Evolutionary conservation across 441 rosid species (phyloP).

Genomic region (Erodium texanum): DNA sequence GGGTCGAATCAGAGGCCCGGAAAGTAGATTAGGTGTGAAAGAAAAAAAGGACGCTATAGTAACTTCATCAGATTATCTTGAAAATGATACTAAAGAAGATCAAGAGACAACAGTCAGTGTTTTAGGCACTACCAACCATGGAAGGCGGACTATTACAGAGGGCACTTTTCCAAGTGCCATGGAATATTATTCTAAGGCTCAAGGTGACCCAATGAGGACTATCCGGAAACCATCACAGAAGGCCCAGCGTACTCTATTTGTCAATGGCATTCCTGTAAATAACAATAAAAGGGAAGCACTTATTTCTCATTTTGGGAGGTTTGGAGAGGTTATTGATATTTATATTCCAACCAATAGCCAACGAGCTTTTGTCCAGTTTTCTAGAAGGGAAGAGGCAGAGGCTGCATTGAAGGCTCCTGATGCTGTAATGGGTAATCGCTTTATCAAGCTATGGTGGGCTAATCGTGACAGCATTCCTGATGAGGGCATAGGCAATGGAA

Average conservation of each 20-base stretch:
- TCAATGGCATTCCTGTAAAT: conserved; percentile 70
- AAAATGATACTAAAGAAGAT: conserved; percentile 46
- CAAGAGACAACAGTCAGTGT: conserved; percentile 28
- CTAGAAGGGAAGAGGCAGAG: conserved; percentile 92
- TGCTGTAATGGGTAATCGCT: conserved; percentile 99
- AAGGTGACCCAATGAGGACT: conserved; percentile 31
- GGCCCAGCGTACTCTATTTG: conserved; percentile 81
- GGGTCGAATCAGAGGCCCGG: conserved; percentile 61
- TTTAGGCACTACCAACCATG: conserved; percentile 35
- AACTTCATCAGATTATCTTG: conserved; percentile 36
- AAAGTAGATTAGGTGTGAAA: conserved; percentile 41
- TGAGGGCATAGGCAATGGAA: conserved; percentile 40
- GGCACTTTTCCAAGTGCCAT: conserved; percentile 37
- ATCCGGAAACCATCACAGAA: conserved; percentile 65
- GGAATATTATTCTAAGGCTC: conserved; percentile 38
- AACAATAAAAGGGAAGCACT: conserved; percentile 74
- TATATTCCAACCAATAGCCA: conserved; percentile 72
- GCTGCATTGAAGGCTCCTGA: conserved; percentile 96
- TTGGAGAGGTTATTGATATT: conserved; percentile 87
- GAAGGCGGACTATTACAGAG: conserved; percentile 38
- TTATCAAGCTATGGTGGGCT: conserved; percentile 98
- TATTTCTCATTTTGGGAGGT: conserved; percentile 82
- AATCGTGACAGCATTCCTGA: conserved; percentile 84
- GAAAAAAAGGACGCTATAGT: conserved; percentile 43
- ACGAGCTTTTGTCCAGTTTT: conserved; percentile 92